phyloP scores from a whole-genome alignment of 2,329 filamentous ascomycete species.

The Cytospora mali region DNA sequence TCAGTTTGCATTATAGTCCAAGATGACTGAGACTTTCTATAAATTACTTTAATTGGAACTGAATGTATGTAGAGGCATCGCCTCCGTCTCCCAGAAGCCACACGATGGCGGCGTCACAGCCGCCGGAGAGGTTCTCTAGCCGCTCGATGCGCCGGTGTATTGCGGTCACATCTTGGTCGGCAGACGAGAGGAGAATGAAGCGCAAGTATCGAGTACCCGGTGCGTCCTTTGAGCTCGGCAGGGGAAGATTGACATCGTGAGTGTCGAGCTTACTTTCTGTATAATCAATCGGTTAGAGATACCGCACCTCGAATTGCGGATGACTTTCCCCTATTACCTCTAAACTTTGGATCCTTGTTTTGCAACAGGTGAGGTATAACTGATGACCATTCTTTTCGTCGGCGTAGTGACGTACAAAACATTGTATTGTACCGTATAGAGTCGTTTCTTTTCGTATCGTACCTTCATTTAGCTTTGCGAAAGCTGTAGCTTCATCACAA shows the following conservation, averaged over 20 bases:
- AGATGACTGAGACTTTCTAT: background rate
- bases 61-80: conserved; percentile 42
- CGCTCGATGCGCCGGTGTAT: conserved; percentile 42
- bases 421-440: conserved; percentile 30
- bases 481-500: background rate
- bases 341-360: conserved; percentile 31
- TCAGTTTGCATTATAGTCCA: background rate
- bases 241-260: conserved; percentile 50
- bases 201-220: conserved; percentile 36
- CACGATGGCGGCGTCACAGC: conserved; percentile 45
- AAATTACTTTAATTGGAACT: conserved; percentile 49
- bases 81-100: conserved; percentile 44
- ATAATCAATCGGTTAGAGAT: conserved; percentile 11
- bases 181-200: conserved; percentile 45
- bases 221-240: conserved; percentile 29
- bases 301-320: background rate
- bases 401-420: conserved; percentile 45
- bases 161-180: conserved; percentile 38
- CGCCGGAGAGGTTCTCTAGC: conserved; percentile 45
- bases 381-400: conserved; percentile 41
- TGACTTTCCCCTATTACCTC: conserved; percentile 23
- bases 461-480: background rate
- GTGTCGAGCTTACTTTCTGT: conserved; percentile 46
- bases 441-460: background rate
- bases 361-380: conserved; percentile 36